Evolutionary conservation across 352 stramenopile genomes (phyloP).

Genomic region (Globisporangium cystogenes): DNA sequence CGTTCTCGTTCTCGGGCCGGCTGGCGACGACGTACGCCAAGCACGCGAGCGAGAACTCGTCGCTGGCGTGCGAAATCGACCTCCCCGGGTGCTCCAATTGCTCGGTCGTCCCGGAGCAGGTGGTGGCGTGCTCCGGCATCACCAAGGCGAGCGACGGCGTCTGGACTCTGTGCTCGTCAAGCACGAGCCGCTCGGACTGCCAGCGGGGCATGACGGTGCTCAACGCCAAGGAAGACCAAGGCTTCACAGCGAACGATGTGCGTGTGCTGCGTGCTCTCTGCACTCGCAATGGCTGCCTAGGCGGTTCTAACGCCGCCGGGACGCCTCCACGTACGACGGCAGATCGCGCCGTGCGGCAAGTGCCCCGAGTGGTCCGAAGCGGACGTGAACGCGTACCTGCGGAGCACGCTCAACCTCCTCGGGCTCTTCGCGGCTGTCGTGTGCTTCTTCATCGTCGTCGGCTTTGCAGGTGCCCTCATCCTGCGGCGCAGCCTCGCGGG

Average conservation of each 20-base stretch:
- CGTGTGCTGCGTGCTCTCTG: constrained; percentile 7
- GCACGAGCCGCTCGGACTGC: constrained; percentile 22
- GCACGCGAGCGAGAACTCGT: constrained; percentile 25
- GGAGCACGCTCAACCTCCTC: constrained; percentile 53
- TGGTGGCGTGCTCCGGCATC: constrained; percentile 37
- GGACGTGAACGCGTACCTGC: constrained; percentile 68
- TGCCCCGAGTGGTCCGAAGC: constrained; percentile 72
- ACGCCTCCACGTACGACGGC: too few species aligned
- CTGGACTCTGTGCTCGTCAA: constrained; percentile 38
- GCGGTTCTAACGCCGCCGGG: background rate
- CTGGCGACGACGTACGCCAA: constrained; percentile 47
- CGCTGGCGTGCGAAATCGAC: constrained; percentile 61
- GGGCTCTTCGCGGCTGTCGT: constrained; percentile 62
- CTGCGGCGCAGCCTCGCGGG: constrained; percentile 65
- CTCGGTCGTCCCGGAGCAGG: constrained; percentile 23
- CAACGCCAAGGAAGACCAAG: constrained; percentile 40
- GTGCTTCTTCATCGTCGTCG: constrained; percentile 74
- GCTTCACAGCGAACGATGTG: constrained; percentile 59
- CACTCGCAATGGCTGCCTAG: background rate
- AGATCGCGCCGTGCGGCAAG: constrained; percentile 66
- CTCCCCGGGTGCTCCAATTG: constrained; percentile 77
- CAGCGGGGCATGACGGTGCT: constrained; percentile 49
- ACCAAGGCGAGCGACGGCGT: constrained; percentile 23
- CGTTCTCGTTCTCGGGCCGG: constrained; percentile 63
- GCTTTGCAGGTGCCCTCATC: constrained; percentile 59